Conservation (phyloP, 164 flowering plant species). For the Vitis rupestris region DNA sequence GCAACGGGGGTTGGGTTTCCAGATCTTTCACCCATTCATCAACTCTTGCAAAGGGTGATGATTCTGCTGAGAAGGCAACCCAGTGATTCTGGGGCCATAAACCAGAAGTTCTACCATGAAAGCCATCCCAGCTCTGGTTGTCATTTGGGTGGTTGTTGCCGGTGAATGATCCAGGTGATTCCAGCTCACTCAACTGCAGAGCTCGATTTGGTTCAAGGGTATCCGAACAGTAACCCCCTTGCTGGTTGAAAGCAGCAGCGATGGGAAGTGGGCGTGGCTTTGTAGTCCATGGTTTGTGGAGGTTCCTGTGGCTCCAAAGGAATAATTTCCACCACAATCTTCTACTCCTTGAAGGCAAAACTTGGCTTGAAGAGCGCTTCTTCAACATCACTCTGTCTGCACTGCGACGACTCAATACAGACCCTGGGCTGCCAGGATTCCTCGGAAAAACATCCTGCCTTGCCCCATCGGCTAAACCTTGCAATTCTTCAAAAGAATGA, state of each 20-base stretch:
- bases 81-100: conserved; percentile 82
- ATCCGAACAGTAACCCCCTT: conserved; percentile 83
- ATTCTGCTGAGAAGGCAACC: conserved; percentile 74
- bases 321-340: conserved; percentile 93
- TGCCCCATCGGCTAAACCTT: conserved; percentile 26
- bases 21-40: conserved; percentile 84
- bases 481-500: conserved; percentile 54
- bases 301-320: conserved; percentile 90
- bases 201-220: conserved; percentile 56
- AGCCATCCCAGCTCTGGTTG: conserved; percentile 31
- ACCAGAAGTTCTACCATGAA: conserved; percentile 40
- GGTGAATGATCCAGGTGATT: conserved; percentile 47
- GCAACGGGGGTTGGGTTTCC: conserved; percentile 23
- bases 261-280: conserved; percentile 19
- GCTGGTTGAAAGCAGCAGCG: conserved; percentile 35
- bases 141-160: conserved; percentile 11
- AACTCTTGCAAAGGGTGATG: conserved; percentile 61
- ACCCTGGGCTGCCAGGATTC: conserved; percentile 51
- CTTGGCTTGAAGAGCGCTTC: conserved; percentile 85
- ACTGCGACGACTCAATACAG: conserved; percentile 51
- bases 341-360: conserved; percentile 81
- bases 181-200: conserved; percentile 20
- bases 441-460: conserved; percentile 10
- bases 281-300: conserved; percentile 29
- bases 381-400: conserved; percentile 91